Conservation (phyloP, 2,329 filamentous ascomycete genomes). For the Phaeosphaeria sp. region DNA sequence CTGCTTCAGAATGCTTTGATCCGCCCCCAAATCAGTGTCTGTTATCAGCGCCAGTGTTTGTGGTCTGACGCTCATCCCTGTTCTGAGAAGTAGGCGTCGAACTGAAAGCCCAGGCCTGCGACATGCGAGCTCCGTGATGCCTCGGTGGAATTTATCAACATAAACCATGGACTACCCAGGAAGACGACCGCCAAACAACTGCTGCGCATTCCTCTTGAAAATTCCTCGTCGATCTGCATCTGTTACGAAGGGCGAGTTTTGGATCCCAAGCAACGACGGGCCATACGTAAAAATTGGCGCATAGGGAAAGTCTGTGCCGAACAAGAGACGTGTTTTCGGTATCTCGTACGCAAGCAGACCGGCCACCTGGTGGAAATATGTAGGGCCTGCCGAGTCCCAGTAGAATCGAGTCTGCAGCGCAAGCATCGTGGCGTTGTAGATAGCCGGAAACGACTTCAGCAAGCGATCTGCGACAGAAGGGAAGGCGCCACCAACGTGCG, state of each 20-base stretch:
- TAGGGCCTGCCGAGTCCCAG: conserved; percentile 13
- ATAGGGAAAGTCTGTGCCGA: conserved; percentile 13
- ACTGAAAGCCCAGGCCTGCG: too few relatives aligned
- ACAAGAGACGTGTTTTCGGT: conserved; percentile 6
- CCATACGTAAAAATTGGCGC: conserved; percentile 7
- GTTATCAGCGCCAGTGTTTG: too few relatives aligned
- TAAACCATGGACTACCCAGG: too few relatives aligned
- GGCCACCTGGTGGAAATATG: conserved; percentile 10
- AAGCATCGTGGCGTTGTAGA: conserved; percentile 2
- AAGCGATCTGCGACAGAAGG: conserved; percentile 8
- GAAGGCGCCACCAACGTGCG: conserved; percentile 13
- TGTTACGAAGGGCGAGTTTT: conserved; percentile 2
- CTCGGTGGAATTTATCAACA: too few relatives aligned
- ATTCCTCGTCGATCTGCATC: background rate
- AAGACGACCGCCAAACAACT: background rate
- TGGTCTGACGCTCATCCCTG: too few relatives aligned
- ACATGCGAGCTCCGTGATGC: too few relatives aligned
- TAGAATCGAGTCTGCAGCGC: conserved; percentile 7
- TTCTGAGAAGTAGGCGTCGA: too few relatives aligned
- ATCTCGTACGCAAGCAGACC: conserved; percentile 11
- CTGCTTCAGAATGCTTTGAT: too few relatives aligned
- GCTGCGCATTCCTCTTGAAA: background rate
- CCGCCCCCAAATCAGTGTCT: too few relatives aligned
- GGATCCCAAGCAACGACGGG: conserved; percentile 1
- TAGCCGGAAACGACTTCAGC: conserved; percentile 3